Base-by-base conservation (phyloP, 1,139 yeast species). In the Kodamaea ohmeri region DNA sequence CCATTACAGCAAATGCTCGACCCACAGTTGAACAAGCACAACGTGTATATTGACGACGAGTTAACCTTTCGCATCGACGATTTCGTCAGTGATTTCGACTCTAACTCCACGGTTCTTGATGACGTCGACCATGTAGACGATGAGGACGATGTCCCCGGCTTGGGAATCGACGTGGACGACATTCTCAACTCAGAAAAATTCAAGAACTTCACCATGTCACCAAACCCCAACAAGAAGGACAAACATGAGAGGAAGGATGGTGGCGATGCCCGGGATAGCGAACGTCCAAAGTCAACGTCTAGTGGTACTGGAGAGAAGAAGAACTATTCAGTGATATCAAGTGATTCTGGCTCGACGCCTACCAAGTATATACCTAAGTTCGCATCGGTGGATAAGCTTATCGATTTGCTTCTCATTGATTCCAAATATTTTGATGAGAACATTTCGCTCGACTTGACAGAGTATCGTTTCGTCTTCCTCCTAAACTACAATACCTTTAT, bases 101-200 rank as follows among this genome's bases (percentile, higher is more conserved):
- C 38, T 38, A 54, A 51, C 21, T 45, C 56, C 12, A 46, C 46
- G 2, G 44, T 47, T 19, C 56, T 57, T 30, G 58, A 58, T 32
- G 65, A 60, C 24, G 57, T 56, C 2, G 67, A 60, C 25, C 58
- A 60, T 38, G 61, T 53, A 15, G 67, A 61, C 32, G 61, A 49
- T 16, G 71, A 64, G 14, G 71, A 65, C 35, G 72, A 64, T 34
- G 63, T 60, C 12, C 67, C 69, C 1, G 69, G 71, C 3, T 52
- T 67, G 32, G 76, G 74, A 4, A 69, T 71, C 36, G 74, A 70
- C 47, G 75, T 69, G 7, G 76, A 71, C 47, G 72, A 63, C 40
- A 65, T 71, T 36, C 56, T 69, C 42, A 69, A 66, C 40, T 62
- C 71, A 0, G 74, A 67, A 8, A 68, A 65, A 47, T 68, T 67